These are phyloP conservation scores for Martiniozyma abietophila DNA, from an alignment of 805 yeast genomes.

Conservation along the genomic window DNA sequence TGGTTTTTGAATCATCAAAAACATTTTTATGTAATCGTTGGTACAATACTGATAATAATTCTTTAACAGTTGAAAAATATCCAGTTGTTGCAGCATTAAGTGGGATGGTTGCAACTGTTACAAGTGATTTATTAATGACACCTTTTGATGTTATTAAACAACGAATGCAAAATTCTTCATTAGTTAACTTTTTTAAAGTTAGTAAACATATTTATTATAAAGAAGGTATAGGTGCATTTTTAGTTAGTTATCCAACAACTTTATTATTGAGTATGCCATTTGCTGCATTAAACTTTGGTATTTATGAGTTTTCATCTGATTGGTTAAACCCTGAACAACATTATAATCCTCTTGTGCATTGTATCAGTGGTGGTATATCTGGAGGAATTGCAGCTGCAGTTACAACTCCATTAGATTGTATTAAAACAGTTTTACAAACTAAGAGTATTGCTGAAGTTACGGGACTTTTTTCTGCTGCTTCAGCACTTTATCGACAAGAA, in stretches of 20 bases:
- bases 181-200: conserved; percentile 15
- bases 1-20: conserved; percentile 82
- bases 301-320: conserved; percentile 78
- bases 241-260: conserved; percentile 90
- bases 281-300: conserved; percentile 88
- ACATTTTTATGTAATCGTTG: conserved; percentile 36
- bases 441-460: conserved; percentile 52
- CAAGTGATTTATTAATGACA: conserved; percentile 92
- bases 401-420: conserved; percentile 90
- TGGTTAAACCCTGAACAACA: conserved; percentile 64
- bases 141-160: conserved; percentile 95
- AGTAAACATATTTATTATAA: conserved; percentile 39
- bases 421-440: conserved; percentile 86
- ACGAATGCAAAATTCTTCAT: conserved; percentile 63
- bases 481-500: conserved; percentile 49
- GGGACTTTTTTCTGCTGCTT: conserved; percentile 65
- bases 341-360: conserved; percentile 87
- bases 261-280: conserved; percentile 87
- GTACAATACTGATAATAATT: conserved; percentile 26
- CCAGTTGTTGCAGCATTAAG: conserved; percentile 79
- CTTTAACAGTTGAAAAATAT: conserved; percentile 57
- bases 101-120: conserved; percentile 88
- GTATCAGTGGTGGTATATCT: conserved; percentile 86
- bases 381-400: conserved; percentile 94
- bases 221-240: conserved; percentile 77